Evolutionary conservation across 805 yeast species (phyloP).

Genomic region (Ogataea trehalophila): DNA sequence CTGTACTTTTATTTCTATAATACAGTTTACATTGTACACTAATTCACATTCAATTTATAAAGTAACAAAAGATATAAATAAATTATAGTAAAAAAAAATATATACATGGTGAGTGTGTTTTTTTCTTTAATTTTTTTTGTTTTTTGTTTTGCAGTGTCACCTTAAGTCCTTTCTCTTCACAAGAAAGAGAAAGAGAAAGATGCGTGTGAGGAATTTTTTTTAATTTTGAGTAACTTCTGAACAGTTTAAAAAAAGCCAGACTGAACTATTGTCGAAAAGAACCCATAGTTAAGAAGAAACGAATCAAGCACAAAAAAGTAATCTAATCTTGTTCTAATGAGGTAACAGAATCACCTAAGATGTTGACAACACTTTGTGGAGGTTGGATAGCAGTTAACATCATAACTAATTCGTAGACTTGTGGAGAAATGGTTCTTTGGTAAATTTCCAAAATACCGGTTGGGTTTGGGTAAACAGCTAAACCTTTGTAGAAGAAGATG

Average conservation of each 20-base stretch:
- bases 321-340: conserved; percentile 21
- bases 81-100: background rate
- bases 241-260: too few species aligned
- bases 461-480: conserved; percentile 91
- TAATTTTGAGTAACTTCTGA: too few species aligned
- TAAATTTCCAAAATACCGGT: conserved; percentile 84
- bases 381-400: conserved; percentile 89
- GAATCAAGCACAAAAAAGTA: background rate
- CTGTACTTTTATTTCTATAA: too few species aligned
- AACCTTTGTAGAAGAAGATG: conserved; percentile 85
- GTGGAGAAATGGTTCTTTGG: conserved; percentile 82
- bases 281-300: background rate
- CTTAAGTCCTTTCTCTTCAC: background rate
- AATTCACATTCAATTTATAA: background rate
- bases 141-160: background rate
- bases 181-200: background rate
- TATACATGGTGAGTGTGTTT: background rate
- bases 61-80: background rate
- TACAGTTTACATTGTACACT: too few species aligned
- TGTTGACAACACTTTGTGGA: conserved; percentile 70
- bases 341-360: conserved; percentile 43
- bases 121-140: background rate
- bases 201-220: background rate
- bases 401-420: conserved; percentile 76
- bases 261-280: too few species aligned